These are phyloP conservation scores for Ceratocystis albifundus DNA, from an alignment of 2,329 filamentous ascomycete genomes.

Conservation along the genomic window DNA sequence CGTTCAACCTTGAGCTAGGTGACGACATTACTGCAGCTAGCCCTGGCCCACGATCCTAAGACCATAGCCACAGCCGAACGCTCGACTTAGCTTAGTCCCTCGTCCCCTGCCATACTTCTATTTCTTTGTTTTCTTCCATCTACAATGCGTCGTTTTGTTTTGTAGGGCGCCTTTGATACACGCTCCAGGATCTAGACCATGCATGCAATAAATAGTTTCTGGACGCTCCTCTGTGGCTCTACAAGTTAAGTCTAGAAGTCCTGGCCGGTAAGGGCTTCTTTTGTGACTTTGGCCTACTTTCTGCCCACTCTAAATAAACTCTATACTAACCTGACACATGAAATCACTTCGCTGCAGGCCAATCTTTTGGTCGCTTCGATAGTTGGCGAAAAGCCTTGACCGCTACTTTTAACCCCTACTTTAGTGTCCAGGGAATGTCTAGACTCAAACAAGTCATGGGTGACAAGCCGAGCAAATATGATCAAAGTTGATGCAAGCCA, in stretches of 20 bases:
- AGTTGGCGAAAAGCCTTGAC: not conserved
- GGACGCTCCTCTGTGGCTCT: not conserved
- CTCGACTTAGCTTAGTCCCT: not conserved
- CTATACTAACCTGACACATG: not conserved
- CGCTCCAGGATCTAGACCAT: not conserved
- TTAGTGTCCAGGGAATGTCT: not conserved
- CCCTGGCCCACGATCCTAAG: conserved; percentile 5
- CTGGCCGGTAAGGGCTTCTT: not conserved
- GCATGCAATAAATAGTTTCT: not conserved
- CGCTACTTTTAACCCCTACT: conserved; percentile 6
- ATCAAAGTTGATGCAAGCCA: not conserved
- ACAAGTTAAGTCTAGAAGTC: not conserved
- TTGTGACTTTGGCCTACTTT: not conserved
- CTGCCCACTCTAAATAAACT: not conserved
- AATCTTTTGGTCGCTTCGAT: not conserved
- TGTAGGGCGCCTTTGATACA: not conserved
- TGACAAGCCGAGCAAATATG: not conserved
- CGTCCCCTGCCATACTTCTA: not conserved
- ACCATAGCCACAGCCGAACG: not conserved
- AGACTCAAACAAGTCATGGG: not conserved
- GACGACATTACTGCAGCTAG: not conserved
- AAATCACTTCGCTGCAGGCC: not conserved
- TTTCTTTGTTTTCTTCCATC: not conserved
- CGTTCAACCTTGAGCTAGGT: not conserved
- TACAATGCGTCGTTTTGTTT: not conserved